Percentiles rank a stretch among this genome's conserved stretches.
phyloP scores from a whole-genome alignment of 352 stramenopile genomes.

The Lagenidium giganteum region DNA sequence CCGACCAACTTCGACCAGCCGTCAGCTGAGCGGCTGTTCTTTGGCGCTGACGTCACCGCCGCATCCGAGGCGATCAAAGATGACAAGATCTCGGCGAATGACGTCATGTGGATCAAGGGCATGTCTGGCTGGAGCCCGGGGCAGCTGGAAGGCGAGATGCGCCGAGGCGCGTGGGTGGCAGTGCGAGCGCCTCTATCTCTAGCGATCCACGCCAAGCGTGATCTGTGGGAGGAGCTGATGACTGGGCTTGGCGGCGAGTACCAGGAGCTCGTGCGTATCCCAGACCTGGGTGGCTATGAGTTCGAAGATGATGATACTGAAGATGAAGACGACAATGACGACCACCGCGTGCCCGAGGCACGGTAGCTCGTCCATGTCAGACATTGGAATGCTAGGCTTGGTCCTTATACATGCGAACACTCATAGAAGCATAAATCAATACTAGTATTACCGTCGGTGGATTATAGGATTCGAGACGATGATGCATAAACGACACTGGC shows the following conservation, averaged over 20 bases:
- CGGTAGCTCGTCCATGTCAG: too few species aligned
- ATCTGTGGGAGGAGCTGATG: slow-evolving; percentile 76
- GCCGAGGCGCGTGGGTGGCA: slow-evolving; percentile 63
- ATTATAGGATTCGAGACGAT: too few species aligned
- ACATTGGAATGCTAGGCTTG: too few species aligned
- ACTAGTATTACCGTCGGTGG: too few species aligned
- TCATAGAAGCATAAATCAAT: too few species aligned
- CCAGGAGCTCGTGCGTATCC: slow-evolving; percentile 63
- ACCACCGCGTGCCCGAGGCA: too few species aligned
- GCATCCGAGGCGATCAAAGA: slow-evolving; percentile 54
- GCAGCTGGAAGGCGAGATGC: slow-evolving; percentile 69
- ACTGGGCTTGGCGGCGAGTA: slow-evolving; percentile 60
- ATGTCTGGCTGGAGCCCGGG: slow-evolving; percentile 63
- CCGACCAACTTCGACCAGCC: slow-evolving; percentile 36
- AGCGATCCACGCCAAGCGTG: slow-evolving; percentile 50
- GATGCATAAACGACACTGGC: too few species aligned
- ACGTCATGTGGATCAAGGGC: slow-evolving; percentile 78
- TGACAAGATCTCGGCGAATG: slow-evolving; percentile 38
- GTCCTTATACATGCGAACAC: too few species aligned
- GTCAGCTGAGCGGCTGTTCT: slow-evolving; percentile 45
- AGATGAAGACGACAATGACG: slow-evolving; percentile 19
- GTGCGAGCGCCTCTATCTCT: slow-evolving; percentile 69
- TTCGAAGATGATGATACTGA: slow-evolving; percentile 21
- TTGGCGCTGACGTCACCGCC: slow-evolving; percentile 59
- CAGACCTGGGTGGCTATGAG: slow-evolving; percentile 37